Base-by-base conservation (phyloP, 768 basidiomycete species). In the Cystobasidium ongulense region DNA sequence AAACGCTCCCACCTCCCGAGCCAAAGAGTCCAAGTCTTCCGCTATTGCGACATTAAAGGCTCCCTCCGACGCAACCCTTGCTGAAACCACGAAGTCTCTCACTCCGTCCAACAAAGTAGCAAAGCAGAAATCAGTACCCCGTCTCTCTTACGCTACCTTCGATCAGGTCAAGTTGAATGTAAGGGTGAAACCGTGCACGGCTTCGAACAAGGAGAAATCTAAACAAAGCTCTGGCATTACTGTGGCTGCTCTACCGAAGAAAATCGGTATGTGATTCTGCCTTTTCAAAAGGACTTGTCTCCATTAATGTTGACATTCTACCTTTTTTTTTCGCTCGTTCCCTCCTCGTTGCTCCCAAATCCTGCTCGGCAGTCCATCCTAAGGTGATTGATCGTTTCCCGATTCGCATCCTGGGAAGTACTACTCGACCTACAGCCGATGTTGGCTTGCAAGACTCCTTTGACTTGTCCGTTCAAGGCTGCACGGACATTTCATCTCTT, bases 161-260 rank as follows among this genome's bases (percentile, higher is more conserved):
- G 57, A 59, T 13, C 57, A 59, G 8, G 57, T 59, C 5, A 59
- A 59, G 25, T 27, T 59, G 29, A 59, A 59, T 59, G 57, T 59
- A 13, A 27, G 57, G 29, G 57, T 59, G 25, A 27, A 21, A 29
- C 57, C 8, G 11, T 21, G 23, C 21, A 1, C 21, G 11, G 11
- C 11, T 5, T 15, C 4, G 27, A 59, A 13, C 13, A 59, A 13
- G 57, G 57, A 27, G 27, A 59, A 29, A 5, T 10, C 5, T 2
- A 59, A 59, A 21, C 10, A 4, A 17, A 21, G 46, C 21, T 8
- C 8, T 8, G 57, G 57, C 21, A 35, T 59, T 13, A 59, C 25
- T 1, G 57, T 59, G 25, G 25, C 11, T 4, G 25, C 57, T 27
- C 21, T 59, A 27, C 27, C 25, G 57, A 59, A 59, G 57, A 59